A percentile compares a stretch with the other conserved stretches of the same genome.
Conservation (phyloP, 306 rosid genomes). For the Dryas octopetala region DNA sequence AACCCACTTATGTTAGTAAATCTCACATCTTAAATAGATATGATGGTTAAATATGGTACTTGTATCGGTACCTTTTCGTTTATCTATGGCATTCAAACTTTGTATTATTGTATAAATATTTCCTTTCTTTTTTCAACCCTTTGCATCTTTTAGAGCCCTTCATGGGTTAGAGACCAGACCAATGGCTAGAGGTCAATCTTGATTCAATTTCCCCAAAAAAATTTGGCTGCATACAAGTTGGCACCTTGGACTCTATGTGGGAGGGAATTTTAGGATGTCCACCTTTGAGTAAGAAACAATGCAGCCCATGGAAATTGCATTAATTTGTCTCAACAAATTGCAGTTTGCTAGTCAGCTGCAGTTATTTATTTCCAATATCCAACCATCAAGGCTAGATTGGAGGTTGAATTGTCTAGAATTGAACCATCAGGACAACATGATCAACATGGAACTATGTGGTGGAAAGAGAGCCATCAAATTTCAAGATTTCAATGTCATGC, state of each 20-base stretch:
- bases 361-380: neutral
- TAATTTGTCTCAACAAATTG: conserved; percentile 5
- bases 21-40: neutral
- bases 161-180: neutral
- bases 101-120: no score
- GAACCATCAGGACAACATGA: neutral
- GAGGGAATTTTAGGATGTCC: no score
- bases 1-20: neutral
- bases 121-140: neutral
- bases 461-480: neutral
- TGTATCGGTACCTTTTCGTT: no score
- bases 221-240: neutral
- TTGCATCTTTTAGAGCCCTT: neutral
- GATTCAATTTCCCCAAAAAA: no score
- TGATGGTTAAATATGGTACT: no score
- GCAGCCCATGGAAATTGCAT: neutral
- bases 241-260: no score
- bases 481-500: neutral
- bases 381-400: conserved; percentile 2
- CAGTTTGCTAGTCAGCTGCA: neutral
- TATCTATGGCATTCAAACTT: no score
- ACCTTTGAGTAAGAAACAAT: neutral
- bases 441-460: neutral
- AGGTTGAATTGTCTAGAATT: neutral
- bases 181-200: neutral